These are phyloP conservation scores for Grosmannia penicillata DNA, from an alignment of 2,329 filamentous ascomycete genomes.

Conservation along the genomic window DNA sequence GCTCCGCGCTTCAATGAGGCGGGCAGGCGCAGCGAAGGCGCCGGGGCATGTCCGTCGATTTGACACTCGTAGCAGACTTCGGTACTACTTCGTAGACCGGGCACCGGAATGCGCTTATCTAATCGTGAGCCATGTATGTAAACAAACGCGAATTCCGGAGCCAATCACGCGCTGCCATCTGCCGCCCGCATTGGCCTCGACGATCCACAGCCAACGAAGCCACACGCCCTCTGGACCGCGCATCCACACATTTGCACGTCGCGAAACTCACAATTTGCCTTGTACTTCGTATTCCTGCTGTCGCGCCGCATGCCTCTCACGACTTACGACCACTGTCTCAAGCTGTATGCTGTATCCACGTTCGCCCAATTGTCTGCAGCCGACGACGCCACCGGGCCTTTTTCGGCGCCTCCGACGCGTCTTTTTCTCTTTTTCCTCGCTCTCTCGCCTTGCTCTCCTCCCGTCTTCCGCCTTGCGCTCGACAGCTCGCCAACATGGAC, in stretches of 20 bases:
- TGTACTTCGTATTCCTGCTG: too few species aligned
- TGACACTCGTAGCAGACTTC: too few species aligned
- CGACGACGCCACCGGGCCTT: not conserved
- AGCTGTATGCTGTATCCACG: too few species aligned
- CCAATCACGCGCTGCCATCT: slow-evolving; percentile 5
- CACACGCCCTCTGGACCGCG: not conserved
- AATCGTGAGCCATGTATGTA: slow-evolving; percentile 3
- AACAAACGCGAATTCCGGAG: slow-evolving; percentile 9
- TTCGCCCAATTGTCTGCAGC: not conserved
- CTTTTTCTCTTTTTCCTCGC: not conserved
- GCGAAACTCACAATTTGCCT: too few species aligned
- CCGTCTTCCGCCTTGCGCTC: not conserved
- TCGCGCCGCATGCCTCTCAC: too few species aligned
- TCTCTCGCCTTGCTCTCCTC: not conserved
- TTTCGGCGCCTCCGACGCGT: slow-evolving; percentile 1
- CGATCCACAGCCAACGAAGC: not conserved
- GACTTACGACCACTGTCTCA: too few species aligned
- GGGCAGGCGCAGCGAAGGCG: too few species aligned
- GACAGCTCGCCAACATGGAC: slow-evolving; percentile 8
- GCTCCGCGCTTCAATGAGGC: too few species aligned
- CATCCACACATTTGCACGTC: too few species aligned
- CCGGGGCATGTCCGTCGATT: too few species aligned
- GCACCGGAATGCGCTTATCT: not conserved
- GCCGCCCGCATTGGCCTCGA: not conserved
- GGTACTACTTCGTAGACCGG: too few species aligned